Evolutionary conservation across 768 basidiomycete genomes (phyloP), one percentile per base, ranked within the genome.

Genomic region (Amanita pseudoporphyria): DNA sequence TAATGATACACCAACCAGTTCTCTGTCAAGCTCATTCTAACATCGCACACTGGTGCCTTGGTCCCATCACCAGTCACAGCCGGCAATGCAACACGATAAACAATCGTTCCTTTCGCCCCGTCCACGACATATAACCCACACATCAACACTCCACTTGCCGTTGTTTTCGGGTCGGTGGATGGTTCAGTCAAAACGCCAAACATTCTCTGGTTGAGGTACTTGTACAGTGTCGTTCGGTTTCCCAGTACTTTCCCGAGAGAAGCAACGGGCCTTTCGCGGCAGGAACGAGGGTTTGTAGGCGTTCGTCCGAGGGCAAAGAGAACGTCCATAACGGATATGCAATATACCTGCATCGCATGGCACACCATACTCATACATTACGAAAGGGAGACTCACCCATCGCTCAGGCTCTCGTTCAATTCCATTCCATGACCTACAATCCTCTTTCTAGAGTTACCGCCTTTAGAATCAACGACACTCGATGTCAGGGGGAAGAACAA

Each of bases 1-100:
- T 88, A 94, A 51, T 84, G 74, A 66, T 92, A 95, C 6, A 92
- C 84, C 38, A 98, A 62, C 93, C 94, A 96, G 62, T 98, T 96
- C 67, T 97, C 94, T 18, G 76, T 73, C 47, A 98, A 67, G 2
- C 70, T 66, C 16, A 80, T 78, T 56, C 84, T 77, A 14, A 95
- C 67, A 54, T 84, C 77, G 62, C 89, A 88, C 6, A 58, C 67
- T 60, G 67, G 46, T 5, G 7, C n/a, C 9, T 19, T 16, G 53
- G 53, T 50, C 21, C 54, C 53, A 26, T 57, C 56, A 16, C 57
- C 54, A 7, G 49, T 60, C 18, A 61, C 58, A 2, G 68, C 60
- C 10, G 81, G 77, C 6, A 94, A 60, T 26, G 69, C 67, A 2
- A 74, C 72, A 36, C 78, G 75, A 63, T 94, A 92, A 2, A 94